A percentile compares a stretch with the other conserved stretches of the same genome.
phyloP scores from a whole-genome alignment of 164 flowering plant species.

The Amborella trichopoda region DNA sequence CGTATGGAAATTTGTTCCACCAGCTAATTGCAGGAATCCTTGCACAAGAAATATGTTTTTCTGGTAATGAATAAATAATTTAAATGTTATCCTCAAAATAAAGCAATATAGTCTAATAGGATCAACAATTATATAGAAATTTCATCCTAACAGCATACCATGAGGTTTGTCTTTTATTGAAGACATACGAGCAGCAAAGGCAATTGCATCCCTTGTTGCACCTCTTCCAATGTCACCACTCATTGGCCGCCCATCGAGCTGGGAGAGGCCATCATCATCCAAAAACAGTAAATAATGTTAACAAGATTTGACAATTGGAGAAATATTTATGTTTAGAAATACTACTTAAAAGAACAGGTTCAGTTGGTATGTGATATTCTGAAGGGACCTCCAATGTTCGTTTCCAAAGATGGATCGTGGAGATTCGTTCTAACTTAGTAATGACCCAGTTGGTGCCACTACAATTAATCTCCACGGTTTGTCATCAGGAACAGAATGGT shows the following conservation, averaged over 20 bases:
- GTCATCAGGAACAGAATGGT: too few species aligned
- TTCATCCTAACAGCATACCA: slow-evolving; percentile 23
- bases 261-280: slow-evolving; percentile 1
- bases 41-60: slow-evolving; percentile 3
- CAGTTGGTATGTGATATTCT: too few species aligned
- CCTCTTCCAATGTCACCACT: slow-evolving; percentile 93
- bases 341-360: too few species aligned
- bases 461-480: too few species aligned
- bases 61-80: background rate
- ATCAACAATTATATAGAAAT: background rate
- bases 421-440: too few species aligned
- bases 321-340: too few species aligned
- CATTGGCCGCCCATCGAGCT: slow-evolving; percentile 98
- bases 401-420: too few species aligned
- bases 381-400: too few species aligned
- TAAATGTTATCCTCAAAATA: background rate
- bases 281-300: background rate
- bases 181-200: slow-evolving; percentile 53
- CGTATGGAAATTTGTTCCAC: slow-evolving; percentile 82
- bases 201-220: slow-evolving; percentile 62
- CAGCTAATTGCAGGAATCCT: slow-evolving; percentile 91
- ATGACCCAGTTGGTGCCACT: too few species aligned
- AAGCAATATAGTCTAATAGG: background rate
- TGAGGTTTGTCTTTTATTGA: slow-evolving; percentile 37
- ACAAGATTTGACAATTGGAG: too few species aligned